Evolutionary conservation across 805 yeast genomes (phyloP).

Genomic region (Ogataea sp.): DNA sequence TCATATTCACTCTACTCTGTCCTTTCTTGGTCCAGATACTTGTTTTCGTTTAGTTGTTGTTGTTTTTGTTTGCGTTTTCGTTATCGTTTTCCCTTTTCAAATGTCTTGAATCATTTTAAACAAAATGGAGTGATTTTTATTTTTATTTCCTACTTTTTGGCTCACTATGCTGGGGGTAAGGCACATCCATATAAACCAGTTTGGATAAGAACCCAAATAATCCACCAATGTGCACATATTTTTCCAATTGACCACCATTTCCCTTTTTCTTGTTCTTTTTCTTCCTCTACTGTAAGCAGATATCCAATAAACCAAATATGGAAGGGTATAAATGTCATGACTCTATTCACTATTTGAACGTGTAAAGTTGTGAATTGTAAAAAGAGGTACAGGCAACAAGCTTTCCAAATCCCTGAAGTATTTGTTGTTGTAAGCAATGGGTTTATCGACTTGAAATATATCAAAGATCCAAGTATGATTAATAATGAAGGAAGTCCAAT

Average conservation of each 20-base stretch:
- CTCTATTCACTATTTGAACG: slow-evolving; percentile 77
- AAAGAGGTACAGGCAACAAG: slow-evolving; percentile 36
- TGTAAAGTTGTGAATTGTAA: slow-evolving; percentile 62
- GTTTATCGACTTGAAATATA: slow-evolving; percentile 10
- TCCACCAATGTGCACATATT: slow-evolving; percentile 33
- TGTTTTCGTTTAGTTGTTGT: too few species aligned
- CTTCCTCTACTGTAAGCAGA: slow-evolving; percentile 14
- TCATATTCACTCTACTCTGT: too few species aligned
- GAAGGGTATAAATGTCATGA: slow-evolving; percentile 70
- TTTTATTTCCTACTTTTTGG: too few species aligned
- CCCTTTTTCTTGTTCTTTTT: slow-evolving; percentile 8
- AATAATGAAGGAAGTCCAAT: slow-evolving; percentile 63
- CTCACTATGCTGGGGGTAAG: slow-evolving; percentile 81
- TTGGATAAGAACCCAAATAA: slow-evolving; percentile 62
- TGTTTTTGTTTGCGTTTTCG: too few species aligned
- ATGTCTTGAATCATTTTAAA: too few species aligned
- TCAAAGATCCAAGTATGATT: slow-evolving; percentile 33
- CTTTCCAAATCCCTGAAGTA: slow-evolving; percentile 31
- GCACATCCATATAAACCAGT: slow-evolving; percentile 71
- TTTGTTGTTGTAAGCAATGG: slow-evolving; percentile 4
- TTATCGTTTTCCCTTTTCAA: too few species aligned
- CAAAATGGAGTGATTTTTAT: too few species aligned
- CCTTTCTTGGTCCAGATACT: too few species aligned
- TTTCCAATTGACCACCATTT: slow-evolving; percentile 1
- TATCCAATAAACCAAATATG: slow-evolving; percentile 64